A percentile compares a stretch with the other conserved stretches of the same genome.
Conservation (phyloP, 352 stramenopile genomes). For the Plasmopara halstedii region DNA sequence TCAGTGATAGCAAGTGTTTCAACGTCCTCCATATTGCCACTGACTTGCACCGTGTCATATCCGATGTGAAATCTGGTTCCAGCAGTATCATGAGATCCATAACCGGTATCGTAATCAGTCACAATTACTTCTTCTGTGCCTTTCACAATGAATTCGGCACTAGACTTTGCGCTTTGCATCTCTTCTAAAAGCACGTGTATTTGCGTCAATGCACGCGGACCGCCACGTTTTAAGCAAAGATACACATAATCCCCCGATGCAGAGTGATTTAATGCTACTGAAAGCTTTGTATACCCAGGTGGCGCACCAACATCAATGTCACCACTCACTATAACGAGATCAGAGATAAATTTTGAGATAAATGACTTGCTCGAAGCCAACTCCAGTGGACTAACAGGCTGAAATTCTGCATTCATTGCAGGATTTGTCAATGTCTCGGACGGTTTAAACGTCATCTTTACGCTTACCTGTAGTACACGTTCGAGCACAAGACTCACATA, state of each 20-base stretch:
- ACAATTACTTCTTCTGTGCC: conserved; percentile 9
- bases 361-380: conserved; percentile 29
- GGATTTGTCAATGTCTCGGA: too few species aligned
- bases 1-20: conserved; percentile 55
- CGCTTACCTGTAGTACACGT: conserved; percentile 54
- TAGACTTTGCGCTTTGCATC: conserved; percentile 1
- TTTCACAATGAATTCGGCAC: neutral
- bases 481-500: conserved; percentile 54
- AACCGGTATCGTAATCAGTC: conserved; percentile 27
- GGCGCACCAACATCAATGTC: conserved; percentile 43
- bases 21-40: conserved; percentile 23
- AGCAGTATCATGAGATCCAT: conserved; percentile 16
- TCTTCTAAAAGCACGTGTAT: conserved; percentile 13
- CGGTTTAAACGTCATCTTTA: too few species aligned
- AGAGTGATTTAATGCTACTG: conserved; percentile 52
- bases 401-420: conserved; percentile 22
- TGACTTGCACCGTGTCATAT: conserved; percentile 22
- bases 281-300: conserved; percentile 44
- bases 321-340: conserved; percentile 47
- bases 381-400: conserved; percentile 34
- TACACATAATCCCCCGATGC: conserved; percentile 61
- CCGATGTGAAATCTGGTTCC: conserved; percentile 23
- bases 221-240: conserved; percentile 58
- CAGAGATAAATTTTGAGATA: conserved; percentile 50
- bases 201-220: conserved; percentile 29